Base-by-base conservation (phyloP, 805 yeast species). In the Kazachstania bromeliacearum region DNA sequence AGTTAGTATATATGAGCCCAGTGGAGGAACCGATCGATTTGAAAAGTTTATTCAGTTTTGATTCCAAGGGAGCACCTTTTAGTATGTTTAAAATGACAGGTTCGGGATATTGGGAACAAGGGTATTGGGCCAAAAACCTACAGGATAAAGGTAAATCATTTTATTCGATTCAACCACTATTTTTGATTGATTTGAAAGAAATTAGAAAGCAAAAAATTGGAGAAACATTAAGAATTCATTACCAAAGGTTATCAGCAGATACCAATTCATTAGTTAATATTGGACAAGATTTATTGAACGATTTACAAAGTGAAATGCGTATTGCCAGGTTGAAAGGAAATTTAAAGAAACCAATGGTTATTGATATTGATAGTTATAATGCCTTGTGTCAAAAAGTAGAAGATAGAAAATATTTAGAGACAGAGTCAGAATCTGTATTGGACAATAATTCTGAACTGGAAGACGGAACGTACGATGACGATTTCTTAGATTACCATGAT, bases 231-330 rank as follows among this genome's bases (percentile, higher is more conserved):
- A 75, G 98, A 48, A 71, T 78, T 10, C 95, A 85, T 45, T 89
- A 92, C 59, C 96, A 88, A 52, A 67, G 72, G 33, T 60, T 92
- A 1, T 79, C 95, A 0, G 71, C 75, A 1, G 96, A 87, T 55
- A 81, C 92, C 1, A 67, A 62, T 16, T 87, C 96, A 0, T 63
- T 92, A 39, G 70, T 85, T 8, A 85, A 85, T 50, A 67, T 88
- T 41, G 97, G 87, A 53, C 96, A 89, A 55, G 97, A 92, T 54
- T 68, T 89, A 42, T 87, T 96, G n/a, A 92, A 89, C 58, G 83
- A 84, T 51, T 47, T 88, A 47, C 97, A 92, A 57, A 48, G 65
- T 16, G 56, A 59, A 20, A 57, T 89, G 6, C 50, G 53, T 4
- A 39, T 55, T 7, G 34, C 47, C 4, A 28, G 27, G 1, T 12